Evolutionary conservation across 139 green algal species (phyloP), one percentile per base, ranked within the genome.

Genomic region (Micromonas commoda): DNA sequence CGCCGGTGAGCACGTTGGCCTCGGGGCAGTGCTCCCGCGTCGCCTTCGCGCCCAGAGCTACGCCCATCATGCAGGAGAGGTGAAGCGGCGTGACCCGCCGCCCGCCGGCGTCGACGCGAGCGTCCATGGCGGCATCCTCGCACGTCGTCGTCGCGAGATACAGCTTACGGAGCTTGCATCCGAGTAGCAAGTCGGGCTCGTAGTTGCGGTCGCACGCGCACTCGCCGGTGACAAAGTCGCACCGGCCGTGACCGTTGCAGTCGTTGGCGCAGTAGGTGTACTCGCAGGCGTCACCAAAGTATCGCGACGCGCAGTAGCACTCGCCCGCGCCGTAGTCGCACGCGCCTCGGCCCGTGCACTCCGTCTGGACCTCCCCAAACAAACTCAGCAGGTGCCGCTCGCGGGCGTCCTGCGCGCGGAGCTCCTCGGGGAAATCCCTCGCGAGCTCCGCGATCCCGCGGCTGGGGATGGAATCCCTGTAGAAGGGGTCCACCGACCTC

Each of bases 211-310:
- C 73, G 35, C 73, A 79, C 21, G 21, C 9, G 34, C 73, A 79
- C 5, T 28, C 16, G 34, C 73, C 73, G 26, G 57, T 79, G 54
- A 72, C 20, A 19, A 38, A 35, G 54, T 71, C 3, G 29, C 73
- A 79, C 60, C 16, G 28, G 26, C 73, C 73, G 61, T 79, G 73
- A 23, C 73, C 73, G 6, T 2, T 4, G 33, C 73, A 79, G 16
- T 79, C 54, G 29, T 79, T 71, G 3, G 26, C 3, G 29, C 73
- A 79, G 19, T 72, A 61, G 2, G 13, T 64, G 61, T 63, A 79
- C 61, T 79, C 73, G 73, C 73, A 79, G 3, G 54, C 73, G 31
- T n/a, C 28, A 9, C 73, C 73, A 21, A 63, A 71, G 57, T 64
- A 71, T 3, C 21, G 2, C 16, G 21, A 35, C 23, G 73, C 73